A percentile compares a stretch with the other conserved stretches of the same genome.
Conservation (phyloP, 2,329 filamentous ascomycete species). For the Truncatella angustata region DNA sequence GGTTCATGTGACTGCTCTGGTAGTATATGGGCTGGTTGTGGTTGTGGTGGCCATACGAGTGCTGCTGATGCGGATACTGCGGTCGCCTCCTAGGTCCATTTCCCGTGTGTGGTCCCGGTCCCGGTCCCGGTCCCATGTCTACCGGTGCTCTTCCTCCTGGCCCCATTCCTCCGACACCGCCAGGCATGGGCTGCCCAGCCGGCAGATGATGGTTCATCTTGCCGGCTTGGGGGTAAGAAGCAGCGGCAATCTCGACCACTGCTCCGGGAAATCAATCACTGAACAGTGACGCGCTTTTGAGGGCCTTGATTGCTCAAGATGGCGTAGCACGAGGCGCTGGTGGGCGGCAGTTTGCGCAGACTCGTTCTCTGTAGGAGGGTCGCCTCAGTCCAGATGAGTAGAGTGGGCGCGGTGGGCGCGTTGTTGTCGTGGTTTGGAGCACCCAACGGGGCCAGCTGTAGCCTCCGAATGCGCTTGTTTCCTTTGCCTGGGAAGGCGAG, state of each 20-base stretch:
- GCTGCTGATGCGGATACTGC: conserved; percentile 35
- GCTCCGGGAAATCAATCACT: conserved; percentile 18
- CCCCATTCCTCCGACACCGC: conserved; percentile 30
- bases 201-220: conserved; percentile 79
- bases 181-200: conserved; percentile 67
- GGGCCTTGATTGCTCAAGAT: background rate
- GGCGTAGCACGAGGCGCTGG: background rate
- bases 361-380: no score
- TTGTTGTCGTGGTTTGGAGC: background rate
- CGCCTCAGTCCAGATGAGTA: no score
- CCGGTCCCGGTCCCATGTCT: conserved; percentile 31
- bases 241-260: conserved; percentile 24
- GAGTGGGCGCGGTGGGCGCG: no score
- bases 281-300: background rate
- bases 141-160: conserved; percentile 20
- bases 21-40: conserved; percentile 46
- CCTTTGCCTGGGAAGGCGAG: background rate
- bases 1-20: conserved; percentile 41
- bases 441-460: background rate
- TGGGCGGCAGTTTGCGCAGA: background rate
- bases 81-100: conserved; percentile 33
- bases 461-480: background rate
- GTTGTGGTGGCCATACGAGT: conserved; percentile 29
- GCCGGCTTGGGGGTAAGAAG: conserved; percentile 57
- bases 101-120: conserved; percentile 20